Conservation (phyloP, 139 green algal species). For the Picochlorum sp. region DNA sequence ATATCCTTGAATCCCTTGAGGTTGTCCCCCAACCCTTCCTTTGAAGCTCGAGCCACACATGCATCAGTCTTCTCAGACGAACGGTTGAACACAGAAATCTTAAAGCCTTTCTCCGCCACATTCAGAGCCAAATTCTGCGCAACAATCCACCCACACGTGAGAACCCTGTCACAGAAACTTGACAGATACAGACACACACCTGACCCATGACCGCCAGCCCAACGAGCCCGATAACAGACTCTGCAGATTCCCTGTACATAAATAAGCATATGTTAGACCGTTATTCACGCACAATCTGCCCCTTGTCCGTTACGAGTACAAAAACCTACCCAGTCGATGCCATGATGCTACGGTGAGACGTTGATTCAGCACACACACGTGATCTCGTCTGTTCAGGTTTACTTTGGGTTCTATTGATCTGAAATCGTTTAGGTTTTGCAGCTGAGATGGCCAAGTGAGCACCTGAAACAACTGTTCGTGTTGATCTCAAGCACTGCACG, state of each 20-base stretch:
- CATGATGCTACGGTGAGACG: no score
- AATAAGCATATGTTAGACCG: no score
- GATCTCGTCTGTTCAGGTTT: no score
- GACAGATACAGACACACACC: slow-evolving; percentile 38
- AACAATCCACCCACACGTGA: background rate
- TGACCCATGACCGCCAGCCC: slow-evolving; percentile 98
- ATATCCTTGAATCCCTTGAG: slow-evolving; percentile 87
- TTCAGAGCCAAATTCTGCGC: slow-evolving; percentile 97
- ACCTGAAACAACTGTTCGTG: no score
- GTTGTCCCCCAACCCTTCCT: slow-evolving; percentile 60
- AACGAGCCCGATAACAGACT: slow-evolving; percentile 78
- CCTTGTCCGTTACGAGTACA: no score
- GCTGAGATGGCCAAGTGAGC: no score
- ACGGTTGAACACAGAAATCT: slow-evolving; percentile 95
- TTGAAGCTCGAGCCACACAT: slow-evolving; percentile 77
- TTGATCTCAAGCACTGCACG: no score
- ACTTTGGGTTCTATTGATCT: no score
- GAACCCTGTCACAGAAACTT: slow-evolving; percentile 1
- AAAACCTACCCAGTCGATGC: no score
- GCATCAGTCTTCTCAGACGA: slow-evolving; percentile 90
- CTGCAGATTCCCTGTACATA: slow-evolving; percentile 5
- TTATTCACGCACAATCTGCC: no score
- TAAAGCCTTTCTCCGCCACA: slow-evolving; percentile 96
- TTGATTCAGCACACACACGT: no score
- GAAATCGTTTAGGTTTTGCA: no score